A percentile compares a stretch with the other conserved stretches of the same genome.
Evolutionary conservation across 495 filamentous ascomycete species (phyloP).

Genomic region (Letharia lupina): DNA sequence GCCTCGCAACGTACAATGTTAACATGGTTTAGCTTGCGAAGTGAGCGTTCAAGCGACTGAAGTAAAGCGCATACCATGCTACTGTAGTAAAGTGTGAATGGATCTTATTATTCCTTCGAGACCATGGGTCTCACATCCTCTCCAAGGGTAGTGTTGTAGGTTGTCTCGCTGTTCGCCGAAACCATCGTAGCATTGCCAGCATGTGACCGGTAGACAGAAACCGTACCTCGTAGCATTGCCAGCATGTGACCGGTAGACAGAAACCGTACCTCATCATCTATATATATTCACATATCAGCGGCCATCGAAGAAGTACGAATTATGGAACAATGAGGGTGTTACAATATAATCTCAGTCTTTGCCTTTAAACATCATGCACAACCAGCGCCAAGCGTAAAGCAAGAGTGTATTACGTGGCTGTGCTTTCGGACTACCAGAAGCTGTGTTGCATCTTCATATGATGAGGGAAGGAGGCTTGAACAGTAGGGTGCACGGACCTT

Average conservation of each 20-base stretch:
- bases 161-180: not conserved
- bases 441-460: conserved; percentile 54
- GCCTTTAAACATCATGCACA: conserved; percentile 62
- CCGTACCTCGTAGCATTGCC: not conserved
- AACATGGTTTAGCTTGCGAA: not conserved
- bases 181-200: not conserved
- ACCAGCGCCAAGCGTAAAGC: conserved; percentile 47
- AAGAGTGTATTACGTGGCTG: conserved; percentile 50
- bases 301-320: not conserved
- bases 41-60: not conserved
- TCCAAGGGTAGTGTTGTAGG: not conserved
- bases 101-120: not conserved
- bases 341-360: conserved; percentile 52
- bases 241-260: not conserved
- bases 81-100: not conserved
- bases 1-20: not conserved
- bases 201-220: not conserved
- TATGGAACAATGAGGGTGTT: not conserved
- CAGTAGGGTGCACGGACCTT: not conserved
- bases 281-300: not conserved
- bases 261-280: not conserved
- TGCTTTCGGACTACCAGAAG: conserved; percentile 76
- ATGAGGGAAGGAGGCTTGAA: not conserved
- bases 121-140: not conserved
- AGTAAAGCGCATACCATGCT: not conserved